Base-by-base conservation (phyloP, 805 yeast species). In the Candida wancherniae region DNA sequence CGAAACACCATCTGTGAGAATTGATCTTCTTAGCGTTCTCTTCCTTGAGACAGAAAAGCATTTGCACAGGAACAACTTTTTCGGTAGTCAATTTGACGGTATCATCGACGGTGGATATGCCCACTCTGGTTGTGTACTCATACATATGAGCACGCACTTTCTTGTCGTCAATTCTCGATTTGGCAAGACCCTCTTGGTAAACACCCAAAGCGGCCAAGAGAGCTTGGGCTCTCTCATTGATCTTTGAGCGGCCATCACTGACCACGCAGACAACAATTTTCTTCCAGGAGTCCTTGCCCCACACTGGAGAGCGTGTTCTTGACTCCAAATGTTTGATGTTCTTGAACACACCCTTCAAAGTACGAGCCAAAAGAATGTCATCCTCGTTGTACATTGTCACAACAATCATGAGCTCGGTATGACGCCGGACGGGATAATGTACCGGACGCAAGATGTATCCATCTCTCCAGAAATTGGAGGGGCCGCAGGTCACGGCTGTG, bases 381-480 rank as follows among this genome's bases (percentile, higher is more conserved):
- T 77, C 82, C 51, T 77, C 84, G 48, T 77, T 77, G 51, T 77
- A 77, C 73, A 77, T 77, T 19, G 84, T 77, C 37, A 77, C 53
- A 15, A 78, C 79, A 31, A 77, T 64, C 60, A 77, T 65, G 50
- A 77, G 54, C 51, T 77, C 84, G 0, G 83, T 77, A 31, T 69
- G 66, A 20, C 82, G 65, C 8, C 69, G 66, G 29, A 51, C 52
- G 9, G 71, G 73, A 50, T 74, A 75, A 47, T 74, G 74, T 12
- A 65, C 62, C 3, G 75, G 76, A 24, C 84, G 63, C 36, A 77
- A 61, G 25, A 68, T 67, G 53, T 73, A 77, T 5, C 80, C 80
- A 37, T 67, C 68, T 25, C 65, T 56, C 37, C 63, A 63, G 53
- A 77, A 77, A 36, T 77, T 77, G 26, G 77, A 77, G 4, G 84